These are phyloP conservation scores for Aureoboletus auriporus DNA, from an alignment of 768 basidiomycete species.

Conservation along the genomic window DNA sequence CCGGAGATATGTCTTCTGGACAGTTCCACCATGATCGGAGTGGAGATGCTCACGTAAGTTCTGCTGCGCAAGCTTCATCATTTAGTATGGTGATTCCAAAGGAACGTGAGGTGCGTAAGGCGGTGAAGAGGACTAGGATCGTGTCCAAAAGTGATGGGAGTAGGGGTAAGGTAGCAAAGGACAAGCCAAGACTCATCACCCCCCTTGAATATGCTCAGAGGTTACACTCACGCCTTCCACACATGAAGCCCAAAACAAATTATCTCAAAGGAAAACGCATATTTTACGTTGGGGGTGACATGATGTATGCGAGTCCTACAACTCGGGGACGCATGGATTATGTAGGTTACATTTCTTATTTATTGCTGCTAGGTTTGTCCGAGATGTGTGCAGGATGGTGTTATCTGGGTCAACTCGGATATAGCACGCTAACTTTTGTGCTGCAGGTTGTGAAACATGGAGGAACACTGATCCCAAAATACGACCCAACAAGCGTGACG, in stretches of 20 bases:
- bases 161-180: constrained; percentile 32
- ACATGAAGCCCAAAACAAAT: constrained; percentile 16
- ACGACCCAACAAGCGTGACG: constrained; percentile 53
- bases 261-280: constrained; percentile 53
- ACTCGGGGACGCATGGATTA: constrained; percentile 59
- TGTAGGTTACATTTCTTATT: constrained; percentile 37
- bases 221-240: constrained; percentile 33
- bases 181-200: constrained; percentile 39
- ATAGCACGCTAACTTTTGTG: constrained; percentile 3
- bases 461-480: constrained; percentile 55
- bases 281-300: constrained; percentile 58
- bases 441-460: constrained; percentile 60
- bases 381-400: neutral
- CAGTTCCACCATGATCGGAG: neutral
- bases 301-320: constrained; percentile 43
- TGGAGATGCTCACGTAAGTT: neutral
- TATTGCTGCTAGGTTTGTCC: neutral
- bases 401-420: no score
- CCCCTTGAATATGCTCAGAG: constrained; percentile 53
- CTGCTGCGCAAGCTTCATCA: neutral
- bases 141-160: neutral
- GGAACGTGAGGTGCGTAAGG: constrained; percentile 14
- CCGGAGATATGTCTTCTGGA: constrained; percentile 2
- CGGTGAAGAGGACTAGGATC: constrained; percentile 11
- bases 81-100: neutral